Evolutionary conservation across 805 yeast genomes (phyloP).

Genomic region (Lipomyces spencermartinsiae): DNA sequence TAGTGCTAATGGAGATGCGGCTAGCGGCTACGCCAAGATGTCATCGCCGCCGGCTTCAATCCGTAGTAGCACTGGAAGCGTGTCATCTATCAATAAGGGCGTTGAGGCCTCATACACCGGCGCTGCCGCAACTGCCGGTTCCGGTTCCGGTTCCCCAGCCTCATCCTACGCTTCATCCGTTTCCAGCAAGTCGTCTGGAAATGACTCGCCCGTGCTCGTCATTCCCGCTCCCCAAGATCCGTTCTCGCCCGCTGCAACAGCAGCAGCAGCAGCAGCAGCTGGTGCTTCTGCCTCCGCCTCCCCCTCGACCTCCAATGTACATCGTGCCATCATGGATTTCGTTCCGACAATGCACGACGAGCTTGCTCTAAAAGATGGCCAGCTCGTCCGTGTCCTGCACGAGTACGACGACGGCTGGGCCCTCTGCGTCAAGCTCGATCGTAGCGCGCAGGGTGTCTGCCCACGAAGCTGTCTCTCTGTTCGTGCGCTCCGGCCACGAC

Average conservation of each 20-base stretch:
- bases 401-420: slow-evolving; percentile 43
- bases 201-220: slow-evolving; percentile 17
- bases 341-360: slow-evolving; percentile 41
- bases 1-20: not conserved
- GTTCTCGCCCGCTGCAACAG: slow-evolving; percentile 3
- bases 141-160: not conserved
- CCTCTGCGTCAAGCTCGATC: slow-evolving; percentile 37
- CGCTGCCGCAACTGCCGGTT: slow-evolving; percentile 11
- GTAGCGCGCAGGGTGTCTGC: slow-evolving; percentile 38
- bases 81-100: slow-evolving; percentile 11
- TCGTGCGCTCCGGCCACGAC: slow-evolving; percentile 36
- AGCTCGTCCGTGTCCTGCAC: slow-evolving; percentile 39
- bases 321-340: slow-evolving; percentile 40
- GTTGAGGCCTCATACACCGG: not conserved
- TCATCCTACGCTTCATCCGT: slow-evolving; percentile 21
- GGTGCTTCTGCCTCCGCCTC: slow-evolving; percentile 21
- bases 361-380: slow-evolving; percentile 39
- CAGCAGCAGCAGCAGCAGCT: slow-evolving; percentile 12
- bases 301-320: slow-evolving; percentile 34
- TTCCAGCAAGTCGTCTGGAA: slow-evolving; percentile 16
- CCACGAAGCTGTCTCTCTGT: slow-evolving; percentile 36
- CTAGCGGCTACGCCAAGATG: slow-evolving; percentile 1
- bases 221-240: slow-evolving; percentile 23
- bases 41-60: slow-evolving; percentile 14
- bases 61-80: slow-evolving; percentile 10